Conservation (phyloP, 306 rosid species). For the Inga laurina region DNA sequence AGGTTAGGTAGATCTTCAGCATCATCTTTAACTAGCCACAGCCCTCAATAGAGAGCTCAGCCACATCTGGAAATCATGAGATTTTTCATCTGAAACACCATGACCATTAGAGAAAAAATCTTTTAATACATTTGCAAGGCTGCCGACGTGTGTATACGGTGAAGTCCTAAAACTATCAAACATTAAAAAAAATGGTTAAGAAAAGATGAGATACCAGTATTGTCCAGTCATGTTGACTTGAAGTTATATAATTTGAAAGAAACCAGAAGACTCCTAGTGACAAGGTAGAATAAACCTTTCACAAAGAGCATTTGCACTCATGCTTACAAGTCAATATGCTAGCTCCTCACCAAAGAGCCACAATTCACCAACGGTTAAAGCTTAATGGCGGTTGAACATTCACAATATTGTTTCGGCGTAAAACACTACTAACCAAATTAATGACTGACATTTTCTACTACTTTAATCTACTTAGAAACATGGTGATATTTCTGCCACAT, state of each 20-base stretch:
- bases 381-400: neutral
- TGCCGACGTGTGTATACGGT: neutral
- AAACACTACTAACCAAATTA: neutral
- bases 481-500: neutral
- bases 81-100: neutral
- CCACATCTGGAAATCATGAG: neutral
- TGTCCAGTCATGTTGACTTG: neutral
- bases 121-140: neutral
- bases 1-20: neutral
- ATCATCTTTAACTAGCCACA: neutral
- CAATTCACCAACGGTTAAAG: neutral
- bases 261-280: neutral
- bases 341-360: constrained; percentile 3
- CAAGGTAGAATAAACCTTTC: neutral
- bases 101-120: neutral
- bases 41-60: neutral
- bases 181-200: neutral
- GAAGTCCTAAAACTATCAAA: neutral
- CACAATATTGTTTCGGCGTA: neutral
- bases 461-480: neutral
- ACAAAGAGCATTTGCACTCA: neutral
- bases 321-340: neutral
- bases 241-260: neutral
- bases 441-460: neutral
- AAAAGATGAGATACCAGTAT: neutral